A percentile compares a stretch with the other conserved stretches of the same genome.
Evolutionary conservation across 495 filamentous ascomycete genomes (phyloP).

Genomic region (Staphylotrichum tortipilum): DNA sequence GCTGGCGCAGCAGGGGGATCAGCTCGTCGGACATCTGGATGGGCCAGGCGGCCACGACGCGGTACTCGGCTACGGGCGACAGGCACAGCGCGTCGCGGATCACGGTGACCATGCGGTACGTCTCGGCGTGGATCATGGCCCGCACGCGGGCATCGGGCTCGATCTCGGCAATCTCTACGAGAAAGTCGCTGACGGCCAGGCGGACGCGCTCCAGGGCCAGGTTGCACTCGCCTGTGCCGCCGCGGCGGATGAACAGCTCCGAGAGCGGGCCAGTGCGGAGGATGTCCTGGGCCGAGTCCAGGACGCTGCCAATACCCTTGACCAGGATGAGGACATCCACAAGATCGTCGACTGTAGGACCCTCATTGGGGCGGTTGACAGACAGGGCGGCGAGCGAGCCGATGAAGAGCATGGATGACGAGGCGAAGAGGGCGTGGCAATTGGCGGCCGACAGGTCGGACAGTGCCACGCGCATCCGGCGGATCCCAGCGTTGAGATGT

Average conservation of each 20-base stretch:
- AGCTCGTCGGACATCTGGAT: slow-evolving; percentile 14
- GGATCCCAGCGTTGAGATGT: slow-evolving; percentile 21
- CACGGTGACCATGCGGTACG: not conserved
- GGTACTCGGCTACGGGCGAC: slow-evolving; percentile 13
- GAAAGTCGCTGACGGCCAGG: slow-evolving; percentile 5
- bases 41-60: slow-evolving; percentile 20
- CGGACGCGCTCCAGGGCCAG: slow-evolving; percentile 5
- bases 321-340: slow-evolving; percentile 18
- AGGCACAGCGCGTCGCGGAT: slow-evolving; percentile 4
- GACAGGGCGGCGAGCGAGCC: slow-evolving; percentile 13
- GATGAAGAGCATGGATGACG: slow-evolving; percentile 20
- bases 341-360: slow-evolving; percentile 15
- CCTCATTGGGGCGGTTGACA: not conserved
- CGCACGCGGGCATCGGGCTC: slow-evolving; percentile 1
- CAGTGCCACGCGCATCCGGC: slow-evolving; percentile 14
- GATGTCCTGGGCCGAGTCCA: slow-evolving; percentile 7
- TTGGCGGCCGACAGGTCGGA: slow-evolving; percentile 20
- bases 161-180: not conserved
- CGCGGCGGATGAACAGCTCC: slow-evolving; percentile 1
- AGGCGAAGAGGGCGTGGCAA: slow-evolving; percentile 22
- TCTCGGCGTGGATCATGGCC: slow-evolving; percentile 8
- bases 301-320: slow-evolving; percentile 19
- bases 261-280: slow-evolving; percentile 14
- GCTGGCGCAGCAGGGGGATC: slow-evolving; percentile 13
- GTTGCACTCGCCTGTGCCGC: not conserved